Evolutionary conservation across 805 yeast genomes (phyloP).

Genomic region (Kazachstania bromeliacearum): DNA sequence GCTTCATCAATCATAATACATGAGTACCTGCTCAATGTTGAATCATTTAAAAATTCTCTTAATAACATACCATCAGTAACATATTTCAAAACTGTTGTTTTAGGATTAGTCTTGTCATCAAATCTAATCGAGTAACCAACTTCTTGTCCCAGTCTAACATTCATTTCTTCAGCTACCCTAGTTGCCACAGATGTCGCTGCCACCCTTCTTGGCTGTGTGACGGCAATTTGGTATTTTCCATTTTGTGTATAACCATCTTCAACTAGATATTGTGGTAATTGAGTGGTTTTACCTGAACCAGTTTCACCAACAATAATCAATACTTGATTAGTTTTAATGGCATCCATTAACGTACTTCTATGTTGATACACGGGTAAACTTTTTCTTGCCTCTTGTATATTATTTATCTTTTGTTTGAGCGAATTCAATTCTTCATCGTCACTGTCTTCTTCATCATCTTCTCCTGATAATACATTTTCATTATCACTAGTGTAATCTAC

Average conservation of each 20-base stretch:
- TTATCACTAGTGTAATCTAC: slow-evolving; percentile 45
- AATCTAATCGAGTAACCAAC: slow-evolving; percentile 88
- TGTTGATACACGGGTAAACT: slow-evolving; percentile 69
- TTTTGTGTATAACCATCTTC: slow-evolving; percentile 68
- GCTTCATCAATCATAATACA: slow-evolving; percentile 95
- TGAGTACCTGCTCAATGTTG: slow-evolving; percentile 56
- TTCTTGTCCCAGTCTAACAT: slow-evolving; percentile 65
- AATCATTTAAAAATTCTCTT: slow-evolving; percentile 74
- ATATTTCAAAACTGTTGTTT: slow-evolving; percentile 68
- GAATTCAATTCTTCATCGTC: slow-evolving; percentile 25
- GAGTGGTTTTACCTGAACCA: slow-evolving; percentile 94
- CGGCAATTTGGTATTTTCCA: slow-evolving; percentile 57
- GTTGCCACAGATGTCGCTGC: slow-evolving; percentile 89
- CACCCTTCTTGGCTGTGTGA: slow-evolving; percentile 92
- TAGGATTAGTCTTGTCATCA: slow-evolving; percentile 59
- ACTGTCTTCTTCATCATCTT: slow-evolving; percentile 26
- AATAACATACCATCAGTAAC: slow-evolving; percentile 94
- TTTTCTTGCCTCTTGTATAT: slow-evolving; percentile 44
- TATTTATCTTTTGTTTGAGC: slow-evolving; percentile 9
- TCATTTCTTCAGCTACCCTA: slow-evolving; percentile 86
- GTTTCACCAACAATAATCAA: slow-evolving; percentile 77
- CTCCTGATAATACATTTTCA: slow-evolving; percentile 22
- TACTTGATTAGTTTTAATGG: slow-evolving; percentile 55
- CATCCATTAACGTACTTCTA: slow-evolving; percentile 48
- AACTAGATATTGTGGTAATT: slow-evolving; percentile 74